Conservation (phyloP, 106 monocot genomes). For the Dendrobium huoshanense region DNA sequence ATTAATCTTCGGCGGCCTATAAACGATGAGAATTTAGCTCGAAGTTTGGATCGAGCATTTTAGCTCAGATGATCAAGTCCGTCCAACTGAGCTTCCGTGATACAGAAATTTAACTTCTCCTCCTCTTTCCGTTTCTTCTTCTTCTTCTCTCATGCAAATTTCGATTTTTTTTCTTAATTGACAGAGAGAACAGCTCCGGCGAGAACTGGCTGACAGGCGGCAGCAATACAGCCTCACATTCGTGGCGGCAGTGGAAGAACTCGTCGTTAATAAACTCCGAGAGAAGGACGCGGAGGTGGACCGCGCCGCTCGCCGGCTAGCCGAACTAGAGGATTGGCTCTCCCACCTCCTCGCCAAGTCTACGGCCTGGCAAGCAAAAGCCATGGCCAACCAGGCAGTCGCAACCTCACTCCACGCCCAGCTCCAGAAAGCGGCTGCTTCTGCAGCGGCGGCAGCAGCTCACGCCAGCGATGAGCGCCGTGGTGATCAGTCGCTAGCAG, state of each 20-base stretch:
- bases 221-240: slow-evolving; percentile 21
- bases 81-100: no score
- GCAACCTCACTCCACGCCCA: slow-evolving; percentile 35
- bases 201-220: slow-evolving; percentile 21
- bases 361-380: slow-evolving; percentile 31
- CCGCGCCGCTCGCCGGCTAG: slow-evolving; percentile 9
- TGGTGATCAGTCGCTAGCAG: slow-evolving; percentile 8
- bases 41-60: not conserved
- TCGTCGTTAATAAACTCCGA: slow-evolving; percentile 24
- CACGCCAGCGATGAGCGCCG: not conserved
- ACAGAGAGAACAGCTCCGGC: slow-evolving; percentile 72
- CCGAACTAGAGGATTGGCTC: slow-evolving; percentile 23
- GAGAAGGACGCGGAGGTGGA: slow-evolving; percentile 36
- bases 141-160: not conserved
- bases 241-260: slow-evolving; percentile 17
- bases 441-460: slow-evolving; percentile 13
- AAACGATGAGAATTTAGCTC: no score
- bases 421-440: slow-evolving; percentile 25
- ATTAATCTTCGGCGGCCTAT: no score
- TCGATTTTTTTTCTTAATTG: not conserved
- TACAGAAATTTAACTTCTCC: no score
- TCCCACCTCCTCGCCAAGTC: slow-evolving; percentile 14
- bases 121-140: not conserved
- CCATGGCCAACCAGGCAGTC: slow-evolving; percentile 22
- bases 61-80: no score